These are phyloP conservation scores for Gaertneriomyces sp. DNA, from an alignment of 192 early-diverging fungal genomes.

Conservation along the genomic window DNA sequence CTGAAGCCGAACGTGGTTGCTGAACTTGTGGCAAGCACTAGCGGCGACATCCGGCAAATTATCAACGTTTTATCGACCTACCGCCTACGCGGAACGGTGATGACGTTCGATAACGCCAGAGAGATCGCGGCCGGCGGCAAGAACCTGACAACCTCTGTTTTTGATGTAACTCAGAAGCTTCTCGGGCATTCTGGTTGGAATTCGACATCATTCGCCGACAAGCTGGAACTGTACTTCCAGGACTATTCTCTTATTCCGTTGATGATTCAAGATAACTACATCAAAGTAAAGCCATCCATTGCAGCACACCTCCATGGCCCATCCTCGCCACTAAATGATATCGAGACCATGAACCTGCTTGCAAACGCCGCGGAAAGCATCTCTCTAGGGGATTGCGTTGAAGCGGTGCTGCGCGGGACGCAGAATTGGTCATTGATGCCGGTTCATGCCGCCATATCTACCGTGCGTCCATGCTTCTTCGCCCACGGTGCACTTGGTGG, in stretches of 20 bases:
- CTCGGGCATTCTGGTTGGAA: constrained; percentile 52
- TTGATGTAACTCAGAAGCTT: constrained; percentile 69
- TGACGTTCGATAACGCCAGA: constrained; percentile 82
- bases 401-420: constrained; percentile 55
- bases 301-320: constrained; percentile 35
- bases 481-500: constrained; percentile 57
- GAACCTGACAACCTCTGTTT: constrained; percentile 62
- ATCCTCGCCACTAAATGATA: constrained; percentile 12
- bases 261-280: constrained; percentile 93
- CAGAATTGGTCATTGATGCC: constrained; percentile 93
- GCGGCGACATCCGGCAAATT: constrained; percentile 93
- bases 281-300: constrained; percentile 60
- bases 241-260: constrained; percentile 84
- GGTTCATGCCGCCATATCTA: constrained; percentile 77
- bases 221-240: constrained; percentile 85
- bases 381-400: constrained; percentile 76
- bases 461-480: constrained; percentile 79
- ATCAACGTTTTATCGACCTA: constrained; percentile 94
- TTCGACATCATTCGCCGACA: constrained; percentile 60
- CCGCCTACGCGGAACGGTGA: constrained; percentile 56
- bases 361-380: constrained; percentile 84
- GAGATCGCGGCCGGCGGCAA: constrained; percentile 54
- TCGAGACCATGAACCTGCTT: constrained; percentile 58
- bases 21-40: constrained; percentile 73
- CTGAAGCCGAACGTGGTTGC: constrained; percentile 75